Evolutionary conservation across 176 grass and related monocot species (phyloP).

Genomic region (Juncus inflexus): DNA sequence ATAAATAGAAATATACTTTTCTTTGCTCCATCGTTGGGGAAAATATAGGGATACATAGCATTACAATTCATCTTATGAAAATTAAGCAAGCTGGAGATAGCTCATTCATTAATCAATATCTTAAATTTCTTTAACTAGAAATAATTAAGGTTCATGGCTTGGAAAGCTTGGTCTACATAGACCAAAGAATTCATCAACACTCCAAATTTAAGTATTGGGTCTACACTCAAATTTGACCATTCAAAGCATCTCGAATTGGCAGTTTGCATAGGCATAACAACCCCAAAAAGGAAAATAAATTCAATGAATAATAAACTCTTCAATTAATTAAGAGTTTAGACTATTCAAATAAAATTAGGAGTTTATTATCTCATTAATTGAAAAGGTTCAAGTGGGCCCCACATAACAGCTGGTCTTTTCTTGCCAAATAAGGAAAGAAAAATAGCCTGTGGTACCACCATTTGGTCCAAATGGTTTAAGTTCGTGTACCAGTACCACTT

Average conservation of each 20-base stretch:
- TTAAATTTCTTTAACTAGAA: neutral
- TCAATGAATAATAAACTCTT: too few relatives aligned
- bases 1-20: neutral
- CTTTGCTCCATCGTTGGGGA: neutral
- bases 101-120: constrained; percentile 11
- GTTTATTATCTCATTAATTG: too few relatives aligned
- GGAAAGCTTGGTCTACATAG: neutral
- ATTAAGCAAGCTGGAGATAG: constrained; percentile 24
- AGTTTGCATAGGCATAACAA: too few relatives aligned
- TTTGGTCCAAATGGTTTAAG: neutral
- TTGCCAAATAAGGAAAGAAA: constrained; percentile 6
- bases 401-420: neutral
- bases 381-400: too few relatives aligned
- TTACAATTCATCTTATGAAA: neutral
- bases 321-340: too few relatives aligned
- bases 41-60: constrained; percentile 6
- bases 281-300: too few relatives aligned
- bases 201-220: too few relatives aligned
- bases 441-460: constrained; percentile 1
- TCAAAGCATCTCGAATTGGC: too few relatives aligned
- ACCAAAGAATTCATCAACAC: neutral
- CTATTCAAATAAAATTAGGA: too few relatives aligned
- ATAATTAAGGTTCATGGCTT: neutral
- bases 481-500: too few relatives aligned
- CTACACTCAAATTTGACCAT: too few relatives aligned